These are phyloP conservation scores for Capronia epimyces DNA, from an alignment of 2,329 filamentous ascomycete species.

Conservation along the genomic window DNA sequence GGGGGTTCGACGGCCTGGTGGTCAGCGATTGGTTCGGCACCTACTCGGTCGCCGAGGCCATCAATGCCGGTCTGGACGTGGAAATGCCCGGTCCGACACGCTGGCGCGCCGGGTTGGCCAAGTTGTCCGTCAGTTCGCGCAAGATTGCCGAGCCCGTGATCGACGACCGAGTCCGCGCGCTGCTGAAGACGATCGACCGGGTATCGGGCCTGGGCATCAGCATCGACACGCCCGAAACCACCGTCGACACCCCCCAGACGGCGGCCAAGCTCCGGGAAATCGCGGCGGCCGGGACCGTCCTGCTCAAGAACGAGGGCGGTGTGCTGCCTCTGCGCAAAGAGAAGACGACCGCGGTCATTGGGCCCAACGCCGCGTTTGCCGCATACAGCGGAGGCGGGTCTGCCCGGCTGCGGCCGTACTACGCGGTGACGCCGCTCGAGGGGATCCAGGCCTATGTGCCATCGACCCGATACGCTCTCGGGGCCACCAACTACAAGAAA, in stretches of 20 bases:
- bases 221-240: constrained; percentile 28
- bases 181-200: too few relatives aligned
- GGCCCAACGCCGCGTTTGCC: not conserved
- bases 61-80: constrained; percentile 30
- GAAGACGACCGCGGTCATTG: not conserved
- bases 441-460: not conserved
- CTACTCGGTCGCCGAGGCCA: constrained; percentile 23
- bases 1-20: constrained; percentile 42
- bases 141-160: too few relatives aligned
- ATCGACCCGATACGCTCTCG: too few relatives aligned
- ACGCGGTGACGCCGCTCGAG: not conserved
- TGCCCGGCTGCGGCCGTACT: not conserved
- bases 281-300: not conserved
- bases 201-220: too few relatives aligned
- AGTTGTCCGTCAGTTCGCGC: too few relatives aligned
- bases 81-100: constrained; percentile 30
- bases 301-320: not conserved
- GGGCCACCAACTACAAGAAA: too few relatives aligned
- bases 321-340: not conserved
- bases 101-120: constrained; percentile 39
- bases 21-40: constrained; percentile 42
- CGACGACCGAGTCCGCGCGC: too few relatives aligned
- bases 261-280: too few relatives aligned
- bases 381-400: not conserved
- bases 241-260: not conserved